phyloP scores from a whole-genome alignment of 2,329 filamentous ascomycete genomes.

The Curvularia hawaiiensis region DNA sequence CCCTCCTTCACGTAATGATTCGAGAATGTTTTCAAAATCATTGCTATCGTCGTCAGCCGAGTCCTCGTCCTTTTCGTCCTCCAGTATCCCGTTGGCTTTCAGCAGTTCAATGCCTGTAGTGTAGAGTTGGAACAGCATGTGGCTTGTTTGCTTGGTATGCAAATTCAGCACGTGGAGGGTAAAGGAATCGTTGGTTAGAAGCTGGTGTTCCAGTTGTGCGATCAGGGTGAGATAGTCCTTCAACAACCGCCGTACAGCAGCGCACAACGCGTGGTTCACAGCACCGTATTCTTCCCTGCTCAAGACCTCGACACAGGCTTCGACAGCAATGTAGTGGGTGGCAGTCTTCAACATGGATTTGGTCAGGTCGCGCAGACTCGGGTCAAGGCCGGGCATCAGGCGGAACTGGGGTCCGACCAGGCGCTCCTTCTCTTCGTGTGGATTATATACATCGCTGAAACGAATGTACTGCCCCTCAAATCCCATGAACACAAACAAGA shows the following conservation, averaged over 20 bases:
- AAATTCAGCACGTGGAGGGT: constrained; percentile 93
- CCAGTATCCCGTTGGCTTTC: constrained; percentile 84
- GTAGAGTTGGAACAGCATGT: constrained; percentile 91
- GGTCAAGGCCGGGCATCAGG: constrained; percentile 83
- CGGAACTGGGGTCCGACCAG: constrained; percentile 81
- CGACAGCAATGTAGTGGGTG: constrained; percentile 87
- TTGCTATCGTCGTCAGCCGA: constrained; percentile 75
- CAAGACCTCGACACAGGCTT: constrained; percentile 92
- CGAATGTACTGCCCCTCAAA: constrained; percentile 98
- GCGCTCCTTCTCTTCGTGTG: constrained; percentile 82
- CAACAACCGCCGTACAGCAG: constrained; percentile 87
- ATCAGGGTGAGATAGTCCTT: constrained; percentile 94
- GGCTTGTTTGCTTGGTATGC: constrained; percentile 85
- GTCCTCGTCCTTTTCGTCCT: constrained; percentile 70
- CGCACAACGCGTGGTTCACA: constrained; percentile 94
- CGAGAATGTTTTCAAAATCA: constrained; percentile 90
- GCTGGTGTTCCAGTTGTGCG: constrained; percentile 91
- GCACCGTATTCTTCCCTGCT: constrained; percentile 91
- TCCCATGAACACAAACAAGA: constrained; percentile 96
- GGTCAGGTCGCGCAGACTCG: constrained; percentile 86
- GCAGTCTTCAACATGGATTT: constrained; percentile 91
- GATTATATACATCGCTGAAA: constrained; percentile 82
- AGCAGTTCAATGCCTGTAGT: constrained; percentile 78
- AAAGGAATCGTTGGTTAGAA: constrained; percentile 85
- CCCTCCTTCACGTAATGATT: constrained; percentile 84